Evolutionary conservation across 2,329 filamentous ascomycete genomes (phyloP).

Genomic region (Basipetospora chlamydospora): DNA sequence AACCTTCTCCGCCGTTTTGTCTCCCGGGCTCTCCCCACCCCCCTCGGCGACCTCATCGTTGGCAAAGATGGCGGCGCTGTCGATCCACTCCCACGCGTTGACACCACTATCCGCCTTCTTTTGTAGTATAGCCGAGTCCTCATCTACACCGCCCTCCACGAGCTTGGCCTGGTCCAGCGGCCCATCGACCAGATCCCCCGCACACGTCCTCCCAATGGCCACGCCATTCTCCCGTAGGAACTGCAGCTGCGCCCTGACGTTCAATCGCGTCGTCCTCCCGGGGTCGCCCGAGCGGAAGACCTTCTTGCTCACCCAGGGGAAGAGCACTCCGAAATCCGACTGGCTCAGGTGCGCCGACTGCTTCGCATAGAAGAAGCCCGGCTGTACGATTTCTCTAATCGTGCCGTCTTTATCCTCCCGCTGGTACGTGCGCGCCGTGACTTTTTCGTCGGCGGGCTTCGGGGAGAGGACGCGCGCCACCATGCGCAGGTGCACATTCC

Average conservation of each 20-base stretch:
- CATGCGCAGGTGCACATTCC: constrained; percentile 55
- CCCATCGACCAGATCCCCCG: constrained; percentile 35
- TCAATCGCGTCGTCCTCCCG: constrained; percentile 42
- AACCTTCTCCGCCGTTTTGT: background rate
- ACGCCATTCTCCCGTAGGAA: constrained; percentile 35
- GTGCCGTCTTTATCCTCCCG: constrained; percentile 24
- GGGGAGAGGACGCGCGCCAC: constrained; percentile 53
- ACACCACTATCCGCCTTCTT: constrained; percentile 23
- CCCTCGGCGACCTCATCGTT: background rate
- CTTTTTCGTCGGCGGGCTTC: constrained; percentile 27
- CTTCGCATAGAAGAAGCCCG: constrained; percentile 61
- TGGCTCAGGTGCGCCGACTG: constrained; percentile 70
- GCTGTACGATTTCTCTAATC: constrained; percentile 33
- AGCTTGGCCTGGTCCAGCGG: constrained; percentile 9
- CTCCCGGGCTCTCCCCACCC: background rate
- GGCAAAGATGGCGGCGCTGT: constrained; percentile 31
- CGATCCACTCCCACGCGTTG: constrained; percentile 37
- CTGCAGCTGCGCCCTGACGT: constrained; percentile 43
- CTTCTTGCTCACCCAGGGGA: constrained; percentile 52
- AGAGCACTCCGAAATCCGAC: constrained; percentile 70
- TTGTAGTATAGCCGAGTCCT: constrained; percentile 38
- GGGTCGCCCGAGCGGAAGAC: constrained; percentile 43
- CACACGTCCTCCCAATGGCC: constrained; percentile 32
- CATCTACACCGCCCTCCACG: constrained; percentile 15
- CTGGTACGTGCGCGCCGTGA: constrained; percentile 26